Conservation (phyloP, 768 basidiomycete genomes). For the Lactifluus pinguis region DNA sequence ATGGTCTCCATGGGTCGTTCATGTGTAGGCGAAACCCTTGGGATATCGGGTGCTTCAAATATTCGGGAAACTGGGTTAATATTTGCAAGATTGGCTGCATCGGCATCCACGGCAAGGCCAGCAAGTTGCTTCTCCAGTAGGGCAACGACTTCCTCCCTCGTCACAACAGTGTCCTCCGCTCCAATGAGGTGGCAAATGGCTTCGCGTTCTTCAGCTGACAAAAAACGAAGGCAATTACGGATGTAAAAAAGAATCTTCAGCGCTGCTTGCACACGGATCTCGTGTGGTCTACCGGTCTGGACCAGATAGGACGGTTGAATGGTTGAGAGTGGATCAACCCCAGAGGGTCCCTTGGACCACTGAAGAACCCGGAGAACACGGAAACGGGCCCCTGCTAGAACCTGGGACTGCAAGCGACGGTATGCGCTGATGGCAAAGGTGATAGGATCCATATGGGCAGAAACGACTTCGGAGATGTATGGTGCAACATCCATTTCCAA, state of each 20-base stretch:
- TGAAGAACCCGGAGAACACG: slow-evolving; percentile 40
- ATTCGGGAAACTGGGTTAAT: slow-evolving; percentile 17
- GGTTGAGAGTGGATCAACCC: slow-evolving; percentile 71
- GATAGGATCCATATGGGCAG: slow-evolving; percentile 1
- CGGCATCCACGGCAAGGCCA: slow-evolving; percentile 12
- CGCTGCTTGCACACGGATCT: slow-evolving; percentile 54
- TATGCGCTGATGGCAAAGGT: not conserved
- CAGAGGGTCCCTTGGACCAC: slow-evolving; percentile 39
- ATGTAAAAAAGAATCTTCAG: slow-evolving; percentile 78
- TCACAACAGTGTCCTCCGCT: slow-evolving; percentile 18
- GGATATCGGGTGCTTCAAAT: not conserved
- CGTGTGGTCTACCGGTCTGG: slow-evolving; percentile 60
- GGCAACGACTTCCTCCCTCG: slow-evolving; percentile 14
- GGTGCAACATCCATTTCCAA: slow-evolving; percentile 10
- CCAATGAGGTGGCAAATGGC: slow-evolving; percentile 10
- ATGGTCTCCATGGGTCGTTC: not conserved
- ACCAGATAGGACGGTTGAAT: slow-evolving; percentile 80
- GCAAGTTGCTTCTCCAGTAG: slow-evolving; percentile 9
- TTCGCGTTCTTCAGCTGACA: slow-evolving; percentile 27
- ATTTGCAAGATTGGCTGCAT: not conserved
- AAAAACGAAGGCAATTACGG: slow-evolving; percentile 50
- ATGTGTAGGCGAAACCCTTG: not conserved
- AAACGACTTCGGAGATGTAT: slow-evolving; percentile 2
- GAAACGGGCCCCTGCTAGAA: not conserved
- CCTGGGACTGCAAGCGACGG: not conserved